These are phyloP conservation scores for Podospora anserina DNA, from an alignment of 495 filamentous ascomycete species.

Conservation along the genomic window DNA sequence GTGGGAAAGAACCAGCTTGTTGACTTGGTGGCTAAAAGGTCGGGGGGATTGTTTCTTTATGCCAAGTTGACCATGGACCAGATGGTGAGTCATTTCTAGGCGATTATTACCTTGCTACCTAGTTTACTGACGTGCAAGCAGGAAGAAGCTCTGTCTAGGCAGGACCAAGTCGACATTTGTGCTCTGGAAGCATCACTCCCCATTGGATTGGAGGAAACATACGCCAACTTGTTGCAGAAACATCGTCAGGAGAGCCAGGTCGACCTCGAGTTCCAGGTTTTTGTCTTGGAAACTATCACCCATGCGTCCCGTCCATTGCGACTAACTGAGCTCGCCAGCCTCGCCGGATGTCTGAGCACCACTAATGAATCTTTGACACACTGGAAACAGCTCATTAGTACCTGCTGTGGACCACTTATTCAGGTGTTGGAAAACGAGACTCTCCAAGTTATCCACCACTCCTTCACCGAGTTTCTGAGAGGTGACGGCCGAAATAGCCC, in stretches of 20 bases:
- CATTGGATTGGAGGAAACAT: conserved; percentile 39
- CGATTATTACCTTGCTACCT: neutral
- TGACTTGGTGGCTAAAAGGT: conserved; percentile 21
- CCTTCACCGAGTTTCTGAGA: conserved; percentile 51
- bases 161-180: conserved; percentile 16
- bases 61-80: conserved; percentile 36
- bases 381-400: conserved; percentile 14
- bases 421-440: conserved; percentile 49
- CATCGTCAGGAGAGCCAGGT: conserved; percentile 35
- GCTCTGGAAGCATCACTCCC: conserved; percentile 31
- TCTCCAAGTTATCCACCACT: conserved; percentile 49
- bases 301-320: conserved; percentile 50
- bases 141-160: neutral
- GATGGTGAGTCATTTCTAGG: conserved; percentile 34
- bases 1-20: conserved; percentile 18
- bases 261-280: conserved; percentile 39
- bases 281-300: conserved; percentile 39
- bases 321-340: conserved; percentile 43
- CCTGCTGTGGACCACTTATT: conserved; percentile 44
- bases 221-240: conserved; percentile 39
- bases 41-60: conserved; percentile 41
- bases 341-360: conserved; percentile 25
- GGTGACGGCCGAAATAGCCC: conserved; percentile 18
- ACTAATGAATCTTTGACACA: neutral
- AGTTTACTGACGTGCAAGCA: too few species aligned